Conservation (phyloP, 2,329 filamentous ascomycete genomes). For the Paraphaeosphaeria minitans region DNA sequence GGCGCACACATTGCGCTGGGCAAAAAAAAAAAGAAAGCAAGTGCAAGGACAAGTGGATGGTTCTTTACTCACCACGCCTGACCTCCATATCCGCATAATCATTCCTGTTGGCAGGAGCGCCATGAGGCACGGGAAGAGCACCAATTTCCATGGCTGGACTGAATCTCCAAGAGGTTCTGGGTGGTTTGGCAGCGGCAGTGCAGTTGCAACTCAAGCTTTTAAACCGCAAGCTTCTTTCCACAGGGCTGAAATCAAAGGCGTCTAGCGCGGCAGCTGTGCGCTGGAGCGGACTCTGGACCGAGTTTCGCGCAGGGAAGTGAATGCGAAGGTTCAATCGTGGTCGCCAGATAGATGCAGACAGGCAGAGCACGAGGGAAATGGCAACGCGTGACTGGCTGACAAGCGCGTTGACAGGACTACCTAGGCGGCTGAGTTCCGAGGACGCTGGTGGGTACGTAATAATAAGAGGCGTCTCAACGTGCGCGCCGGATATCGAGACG, state of each 20-base stretch:
- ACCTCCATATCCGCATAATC: conserved; percentile 5
- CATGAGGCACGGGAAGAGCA: conserved; percentile 6
- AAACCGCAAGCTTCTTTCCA: neutral
- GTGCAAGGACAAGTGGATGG: neutral
- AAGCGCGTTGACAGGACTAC: neutral
- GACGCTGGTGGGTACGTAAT: neutral
- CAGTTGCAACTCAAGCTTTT: conserved; percentile 2
- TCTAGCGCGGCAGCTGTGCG: neutral
- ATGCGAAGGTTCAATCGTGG: neutral
- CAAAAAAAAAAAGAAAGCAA: neutral
- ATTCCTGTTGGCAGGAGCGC: neutral
- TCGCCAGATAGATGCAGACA: neutral
- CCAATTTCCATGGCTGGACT: conserved; percentile 3
- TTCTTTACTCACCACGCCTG: conserved; percentile 6
- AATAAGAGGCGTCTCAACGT: neutral
- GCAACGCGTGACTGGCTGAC: neutral
- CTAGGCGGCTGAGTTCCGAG: neutral
- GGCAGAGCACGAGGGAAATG: neutral
- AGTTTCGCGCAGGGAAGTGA: neutral
- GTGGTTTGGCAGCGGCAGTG: neutral
- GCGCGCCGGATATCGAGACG: conserved; percentile 1
- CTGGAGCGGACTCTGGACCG: neutral
- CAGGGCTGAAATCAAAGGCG: neutral
- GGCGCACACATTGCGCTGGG: conserved; percentile 11
- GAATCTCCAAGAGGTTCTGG: neutral